phyloP scores from a whole-genome alignment of 768 basidiomycete genomes.

The Leucosporidium scottii region DNA sequence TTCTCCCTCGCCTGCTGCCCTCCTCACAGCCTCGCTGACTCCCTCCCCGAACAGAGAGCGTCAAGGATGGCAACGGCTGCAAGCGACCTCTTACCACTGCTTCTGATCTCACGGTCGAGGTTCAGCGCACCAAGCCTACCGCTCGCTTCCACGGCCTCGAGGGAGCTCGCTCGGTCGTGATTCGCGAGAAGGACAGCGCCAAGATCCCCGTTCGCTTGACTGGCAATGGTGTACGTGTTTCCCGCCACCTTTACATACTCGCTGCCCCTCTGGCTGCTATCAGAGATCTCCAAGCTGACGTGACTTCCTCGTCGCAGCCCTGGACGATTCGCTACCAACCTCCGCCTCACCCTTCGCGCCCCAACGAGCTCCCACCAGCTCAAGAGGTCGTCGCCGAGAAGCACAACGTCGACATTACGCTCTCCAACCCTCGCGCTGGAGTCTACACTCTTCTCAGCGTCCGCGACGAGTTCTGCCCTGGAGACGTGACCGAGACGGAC shows the following conservation, averaged over 20 bases:
- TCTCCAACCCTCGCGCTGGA: slow-evolving; percentile 32
- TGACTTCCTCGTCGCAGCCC: slow-evolving; percentile 52
- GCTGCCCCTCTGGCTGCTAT: background rate
- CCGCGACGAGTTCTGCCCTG: slow-evolving; percentile 76
- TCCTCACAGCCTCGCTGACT: background rate
- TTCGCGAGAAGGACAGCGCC: slow-evolving; percentile 67
- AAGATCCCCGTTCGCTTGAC: slow-evolving; percentile 76
- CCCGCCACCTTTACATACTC: too few species aligned
- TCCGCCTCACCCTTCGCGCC: slow-evolving; percentile 38
- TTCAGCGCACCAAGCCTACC: slow-evolving; percentile 78
- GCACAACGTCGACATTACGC: slow-evolving; percentile 23
- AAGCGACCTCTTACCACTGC: slow-evolving; percentile 60
- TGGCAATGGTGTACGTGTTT: slow-evolving; percentile 70
- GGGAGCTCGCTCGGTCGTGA: slow-evolving; percentile 52
- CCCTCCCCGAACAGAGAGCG: slow-evolving; percentile 52
- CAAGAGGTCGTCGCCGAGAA: slow-evolving; percentile 4
- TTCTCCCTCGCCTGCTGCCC: background rate
- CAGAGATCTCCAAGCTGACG: too few species aligned
- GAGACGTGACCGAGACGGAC: slow-evolving; percentile 54
- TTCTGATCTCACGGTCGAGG: slow-evolving; percentile 74
- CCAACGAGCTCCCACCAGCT: background rate
- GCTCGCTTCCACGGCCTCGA: slow-evolving; percentile 55
- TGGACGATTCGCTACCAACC: slow-evolving; percentile 68
- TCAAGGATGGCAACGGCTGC: slow-evolving; percentile 85
- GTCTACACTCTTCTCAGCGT: slow-evolving; percentile 50